Evolutionary conservation across 164 flowering plant species (phyloP).

Genomic region (Nelumbo lutea): DNA sequence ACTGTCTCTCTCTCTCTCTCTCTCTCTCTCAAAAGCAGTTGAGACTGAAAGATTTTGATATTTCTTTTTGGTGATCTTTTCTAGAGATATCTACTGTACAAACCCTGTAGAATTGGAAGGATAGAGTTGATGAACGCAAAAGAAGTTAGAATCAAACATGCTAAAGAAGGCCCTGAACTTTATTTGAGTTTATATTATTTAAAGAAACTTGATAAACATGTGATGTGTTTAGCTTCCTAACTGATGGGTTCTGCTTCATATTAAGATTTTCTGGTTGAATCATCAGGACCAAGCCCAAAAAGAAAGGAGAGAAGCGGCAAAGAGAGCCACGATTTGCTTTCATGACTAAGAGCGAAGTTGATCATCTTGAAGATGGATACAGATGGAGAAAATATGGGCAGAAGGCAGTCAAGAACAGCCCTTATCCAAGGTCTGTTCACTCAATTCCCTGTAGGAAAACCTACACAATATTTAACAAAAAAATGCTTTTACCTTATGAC

Average conservation of each 20-base stretch:
- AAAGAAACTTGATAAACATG: not conserved
- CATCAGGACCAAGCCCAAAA: slow-evolving; percentile 48
- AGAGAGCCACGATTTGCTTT: slow-evolving; percentile 71
- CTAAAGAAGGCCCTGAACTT: not conserved
- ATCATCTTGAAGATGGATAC: slow-evolving; percentile 89
- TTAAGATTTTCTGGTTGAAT: not conserved
- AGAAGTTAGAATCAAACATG: not conserved
- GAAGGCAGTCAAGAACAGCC: slow-evolving; percentile 79
- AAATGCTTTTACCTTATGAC: no score
- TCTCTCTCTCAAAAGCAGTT: not conserved
- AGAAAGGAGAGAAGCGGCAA: slow-evolving; percentile 59
- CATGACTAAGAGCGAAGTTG: slow-evolving; percentile 89
- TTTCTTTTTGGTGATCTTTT: not conserved
- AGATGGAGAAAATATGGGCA: slow-evolving; percentile 92
- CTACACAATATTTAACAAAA: no score
- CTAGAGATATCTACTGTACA: not conserved
- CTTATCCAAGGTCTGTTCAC: slow-evolving; percentile 58
- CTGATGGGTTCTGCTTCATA: not conserved
- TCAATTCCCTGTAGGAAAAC: not conserved
- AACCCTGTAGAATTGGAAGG: not conserved
- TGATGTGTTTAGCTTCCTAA: not conserved
- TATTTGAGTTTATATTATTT: not conserved
- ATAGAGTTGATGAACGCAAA: not conserved
- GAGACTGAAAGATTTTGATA: not conserved
- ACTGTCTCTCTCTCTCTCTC: not conserved